Percentiles rank a stretch among this genome's conserved stretches.
Conservation (phyloP, 441 rosid species). For the Bocquillonia castaneifolia region DNA sequence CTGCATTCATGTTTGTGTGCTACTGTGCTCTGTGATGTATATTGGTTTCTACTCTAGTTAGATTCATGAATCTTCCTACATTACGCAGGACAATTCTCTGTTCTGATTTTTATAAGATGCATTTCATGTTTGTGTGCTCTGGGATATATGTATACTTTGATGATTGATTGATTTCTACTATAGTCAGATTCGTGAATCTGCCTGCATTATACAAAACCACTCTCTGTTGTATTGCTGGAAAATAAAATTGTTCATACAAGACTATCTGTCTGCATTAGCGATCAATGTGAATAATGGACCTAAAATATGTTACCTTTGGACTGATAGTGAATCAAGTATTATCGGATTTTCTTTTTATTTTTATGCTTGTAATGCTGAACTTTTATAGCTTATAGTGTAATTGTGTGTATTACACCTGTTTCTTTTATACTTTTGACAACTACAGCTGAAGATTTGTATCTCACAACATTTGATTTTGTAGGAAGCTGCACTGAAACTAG, state of each 20-base stretch:
- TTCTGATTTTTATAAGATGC: no score
- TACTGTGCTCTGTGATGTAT: background rate
- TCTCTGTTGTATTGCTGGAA: no score
- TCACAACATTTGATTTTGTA: constrained; percentile 22
- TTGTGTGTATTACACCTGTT: background rate
- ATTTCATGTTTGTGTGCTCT: no score
- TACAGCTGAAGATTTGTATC: background rate
- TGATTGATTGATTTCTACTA: no score
- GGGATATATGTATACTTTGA: no score
- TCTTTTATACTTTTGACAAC: background rate
- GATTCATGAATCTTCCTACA: background rate
- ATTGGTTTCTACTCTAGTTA: background rate
- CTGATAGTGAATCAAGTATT: no score
- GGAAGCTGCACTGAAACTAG: constrained; percentile 77
- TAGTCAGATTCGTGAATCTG: no score
- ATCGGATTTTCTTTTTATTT: no score
- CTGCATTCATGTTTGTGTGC: background rate
- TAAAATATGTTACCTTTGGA: background rate
- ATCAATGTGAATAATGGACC: background rate
- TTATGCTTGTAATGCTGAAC: background rate
- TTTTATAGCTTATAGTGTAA: background rate
- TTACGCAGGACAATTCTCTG: background rate
- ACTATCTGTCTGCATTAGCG: no score
- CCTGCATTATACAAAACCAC: no score
- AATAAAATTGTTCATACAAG: no score